phyloP scores from a whole-genome alignment of 257 asterid species.

The Ligustrum vulgare region DNA sequence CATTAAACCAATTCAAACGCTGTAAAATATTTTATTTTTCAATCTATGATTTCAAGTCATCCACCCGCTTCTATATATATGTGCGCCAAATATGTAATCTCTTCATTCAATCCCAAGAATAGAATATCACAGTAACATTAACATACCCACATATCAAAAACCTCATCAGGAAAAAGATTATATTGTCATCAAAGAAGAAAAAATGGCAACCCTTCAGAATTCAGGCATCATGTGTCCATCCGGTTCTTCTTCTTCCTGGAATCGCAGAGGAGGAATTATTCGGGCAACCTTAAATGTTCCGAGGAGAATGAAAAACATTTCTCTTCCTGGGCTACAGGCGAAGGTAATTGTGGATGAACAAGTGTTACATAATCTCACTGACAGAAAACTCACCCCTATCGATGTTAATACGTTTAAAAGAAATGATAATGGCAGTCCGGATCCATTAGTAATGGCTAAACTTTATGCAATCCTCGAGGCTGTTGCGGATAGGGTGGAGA shows the following conservation, averaged over 20 bases:
- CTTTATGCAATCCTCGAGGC: slow-evolving; percentile 55
- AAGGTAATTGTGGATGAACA: slow-evolving; percentile 1
- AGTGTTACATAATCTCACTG: background rate
- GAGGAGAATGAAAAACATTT: background rate
- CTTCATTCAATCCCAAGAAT: slow-evolving; percentile 11
- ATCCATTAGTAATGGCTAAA: slow-evolving; percentile 32
- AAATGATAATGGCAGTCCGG: slow-evolving; percentile 9
- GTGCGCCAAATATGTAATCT: background rate
- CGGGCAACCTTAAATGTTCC: slow-evolving; percentile 19
- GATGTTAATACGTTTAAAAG: background rate
- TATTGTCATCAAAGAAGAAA: background rate
- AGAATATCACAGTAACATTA: background rate
- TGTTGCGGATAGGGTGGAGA: slow-evolving; percentile 62
- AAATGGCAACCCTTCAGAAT: slow-evolving; percentile 28
- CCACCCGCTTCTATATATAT: background rate
- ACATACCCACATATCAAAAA: background rate
- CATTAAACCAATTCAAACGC: slow-evolving; percentile 28
- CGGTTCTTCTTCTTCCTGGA: background rate
- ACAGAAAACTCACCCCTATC: background rate
- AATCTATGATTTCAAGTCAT: background rate
- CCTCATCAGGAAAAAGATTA: background rate
- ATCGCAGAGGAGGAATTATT: background rate
- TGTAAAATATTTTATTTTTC: slow-evolving; percentile 13
- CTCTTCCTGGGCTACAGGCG: slow-evolving; percentile 8
- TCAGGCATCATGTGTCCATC: background rate